phyloP scores from a whole-genome alignment of 2,329 filamentous ascomycete genomes.

The Sporothrix variecibatus region DNA sequence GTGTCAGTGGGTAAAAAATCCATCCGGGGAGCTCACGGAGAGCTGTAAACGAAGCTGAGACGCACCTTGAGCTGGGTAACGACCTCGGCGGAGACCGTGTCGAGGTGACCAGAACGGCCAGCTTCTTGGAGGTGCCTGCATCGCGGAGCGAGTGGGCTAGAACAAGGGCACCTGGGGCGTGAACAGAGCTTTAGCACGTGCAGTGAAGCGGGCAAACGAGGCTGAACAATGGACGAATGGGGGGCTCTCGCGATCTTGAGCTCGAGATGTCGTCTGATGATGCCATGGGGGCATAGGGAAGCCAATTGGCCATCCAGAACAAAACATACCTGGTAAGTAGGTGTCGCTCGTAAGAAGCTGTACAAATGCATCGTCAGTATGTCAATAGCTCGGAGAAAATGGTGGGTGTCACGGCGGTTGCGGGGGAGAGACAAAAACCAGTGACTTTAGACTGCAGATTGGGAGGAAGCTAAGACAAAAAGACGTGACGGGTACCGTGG shows the following conservation, averaged over 20 bases:
- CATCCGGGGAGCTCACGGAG: conserved; percentile 9
- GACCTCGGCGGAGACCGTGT: conserved; percentile 73
- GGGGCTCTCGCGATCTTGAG: neutral
- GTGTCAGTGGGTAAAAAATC: neutral
- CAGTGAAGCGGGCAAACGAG: neutral
- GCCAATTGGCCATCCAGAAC: neutral
- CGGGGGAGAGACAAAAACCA: conserved; percentile 16
- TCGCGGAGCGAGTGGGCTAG: conserved; percentile 93
- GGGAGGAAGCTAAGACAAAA: neutral
- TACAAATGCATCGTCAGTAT: conserved; percentile 26
- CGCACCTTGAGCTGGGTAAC: conserved; percentile 76
- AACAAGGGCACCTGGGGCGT: conserved; percentile 74
- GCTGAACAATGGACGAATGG: neutral
- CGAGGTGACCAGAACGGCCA: conserved; percentile 83
- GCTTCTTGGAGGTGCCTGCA: conserved; percentile 80
- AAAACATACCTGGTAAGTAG: conserved; percentile 81
- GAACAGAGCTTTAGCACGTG: conserved; percentile 23
- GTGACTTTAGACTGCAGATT: neutral
- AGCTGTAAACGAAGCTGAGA: no score
- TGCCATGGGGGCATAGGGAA: neutral
- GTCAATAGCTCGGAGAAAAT: neutral
- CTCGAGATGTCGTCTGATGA: neutral
- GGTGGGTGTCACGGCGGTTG: neutral
- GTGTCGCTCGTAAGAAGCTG: conserved; percentile 90
- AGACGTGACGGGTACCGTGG: conserved; percentile 50